Percentiles rank a stretch among this genome's conserved stretches.
Conservation (phyloP, 2,329 filamentous ascomycete species). For the Fusarium mundagurra region DNA sequence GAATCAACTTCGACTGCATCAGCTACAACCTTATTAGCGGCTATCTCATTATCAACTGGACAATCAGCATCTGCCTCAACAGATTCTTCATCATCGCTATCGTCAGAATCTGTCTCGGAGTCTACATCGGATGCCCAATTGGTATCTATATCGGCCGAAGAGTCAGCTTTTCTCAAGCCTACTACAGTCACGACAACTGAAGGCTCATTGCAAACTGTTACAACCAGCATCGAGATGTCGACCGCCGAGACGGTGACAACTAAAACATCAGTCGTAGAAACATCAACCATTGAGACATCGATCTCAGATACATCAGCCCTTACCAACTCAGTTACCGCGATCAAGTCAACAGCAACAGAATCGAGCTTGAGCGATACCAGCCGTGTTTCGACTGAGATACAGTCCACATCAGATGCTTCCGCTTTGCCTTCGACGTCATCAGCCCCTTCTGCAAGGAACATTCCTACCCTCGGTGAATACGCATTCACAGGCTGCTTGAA, state of each 20-base stretch:
- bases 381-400: neutral
- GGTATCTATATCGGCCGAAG: neutral
- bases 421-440: neutral
- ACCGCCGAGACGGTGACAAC: neutral
- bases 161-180: accelerated
- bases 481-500: neutral
- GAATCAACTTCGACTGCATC: neutral
- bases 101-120: neutral
- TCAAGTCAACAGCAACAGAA: accelerated
- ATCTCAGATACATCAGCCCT: neutral
- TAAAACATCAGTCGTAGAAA: accelerated
- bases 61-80: neutral
- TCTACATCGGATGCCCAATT: neutral
- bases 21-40: neutral
- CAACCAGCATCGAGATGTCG: accelerated
- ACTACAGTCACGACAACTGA: accelerated
- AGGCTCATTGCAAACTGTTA: accelerated
- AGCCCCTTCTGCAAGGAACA: neutral
- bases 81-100: accelerated
- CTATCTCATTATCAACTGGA: neutral
- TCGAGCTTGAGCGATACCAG: neutral
- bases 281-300: neutral
- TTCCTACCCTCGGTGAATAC: neutral
- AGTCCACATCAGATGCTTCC: neutral
- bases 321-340: neutral